Percentiles rank a stretch among this genome's conserved stretches.
phyloP scores from a whole-genome alignment of 768 basidiomycete genomes.

The Tephrocybe sp. region DNA sequence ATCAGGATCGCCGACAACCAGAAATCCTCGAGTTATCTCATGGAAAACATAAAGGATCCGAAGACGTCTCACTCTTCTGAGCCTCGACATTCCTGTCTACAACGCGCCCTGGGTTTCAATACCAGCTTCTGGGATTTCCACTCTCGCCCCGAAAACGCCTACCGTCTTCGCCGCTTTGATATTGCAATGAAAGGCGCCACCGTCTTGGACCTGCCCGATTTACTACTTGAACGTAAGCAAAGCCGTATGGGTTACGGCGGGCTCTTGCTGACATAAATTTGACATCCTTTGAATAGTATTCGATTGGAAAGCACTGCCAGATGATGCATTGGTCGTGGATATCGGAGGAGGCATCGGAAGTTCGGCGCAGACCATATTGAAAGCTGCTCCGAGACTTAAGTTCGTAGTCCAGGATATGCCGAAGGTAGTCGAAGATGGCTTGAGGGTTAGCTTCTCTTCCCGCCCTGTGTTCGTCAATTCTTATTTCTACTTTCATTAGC shows the following conservation, averaged over 20 bases:
- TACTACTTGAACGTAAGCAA: constrained; percentile 19
- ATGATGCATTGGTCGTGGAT: constrained; percentile 54
- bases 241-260: not conserved
- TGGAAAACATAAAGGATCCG: constrained; percentile 26
- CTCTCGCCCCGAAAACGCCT: constrained; percentile 21
- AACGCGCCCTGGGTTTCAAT: constrained; percentile 18
- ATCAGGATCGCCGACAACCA: constrained; percentile 23
- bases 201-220: constrained; percentile 16
- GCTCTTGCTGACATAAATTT: not conserved
- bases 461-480: not conserved
- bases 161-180: constrained; percentile 27
- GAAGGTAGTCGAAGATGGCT: constrained; percentile 14
- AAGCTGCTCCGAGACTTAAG: constrained; percentile 24
- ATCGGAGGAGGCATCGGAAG: constrained; percentile 67
- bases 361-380: constrained; percentile 16
- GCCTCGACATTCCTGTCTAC: constrained; percentile 16
- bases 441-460: not conserved
- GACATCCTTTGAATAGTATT: constrained; percentile 43
- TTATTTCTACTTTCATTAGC: not conserved
- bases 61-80: constrained; percentile 18
- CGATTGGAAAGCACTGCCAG: constrained; percentile 49
- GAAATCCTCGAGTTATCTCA: constrained; percentile 25
- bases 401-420: constrained; percentile 60
- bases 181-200: constrained; percentile 24
- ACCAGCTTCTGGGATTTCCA: constrained; percentile 21